Conservation (phyloP, 257 asterid species). For the Penstemon davidsonii region DNA sequence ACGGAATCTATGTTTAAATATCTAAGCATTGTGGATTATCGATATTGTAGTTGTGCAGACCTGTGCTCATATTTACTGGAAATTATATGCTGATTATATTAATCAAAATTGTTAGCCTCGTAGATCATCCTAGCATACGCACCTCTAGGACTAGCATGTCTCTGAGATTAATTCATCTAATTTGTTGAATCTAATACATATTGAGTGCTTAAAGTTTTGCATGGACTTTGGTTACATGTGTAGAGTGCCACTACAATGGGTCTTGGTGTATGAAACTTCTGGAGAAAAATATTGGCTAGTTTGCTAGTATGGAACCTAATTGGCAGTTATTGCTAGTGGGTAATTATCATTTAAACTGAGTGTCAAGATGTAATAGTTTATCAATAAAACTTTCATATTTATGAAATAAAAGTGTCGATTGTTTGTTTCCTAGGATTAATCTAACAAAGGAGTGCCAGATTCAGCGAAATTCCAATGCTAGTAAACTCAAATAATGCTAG, state of each 20-base stretch:
- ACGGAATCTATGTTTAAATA: background rate
- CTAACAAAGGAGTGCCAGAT: constrained; percentile 21
- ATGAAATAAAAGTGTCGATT: background rate
- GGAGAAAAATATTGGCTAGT: too few relatives aligned
- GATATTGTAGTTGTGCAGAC: background rate
- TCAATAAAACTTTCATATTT: background rate
- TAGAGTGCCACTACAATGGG: too few relatives aligned
- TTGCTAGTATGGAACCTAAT: too few relatives aligned
- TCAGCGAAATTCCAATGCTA: background rate
- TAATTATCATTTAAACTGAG: too few relatives aligned
- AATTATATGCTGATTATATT: constrained; percentile 7
- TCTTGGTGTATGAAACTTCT: too few relatives aligned
- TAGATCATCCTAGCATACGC: background rate
- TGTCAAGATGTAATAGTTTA: background rate
- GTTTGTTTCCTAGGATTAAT: background rate
- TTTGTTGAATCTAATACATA: background rate
- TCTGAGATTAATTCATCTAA: background rate
- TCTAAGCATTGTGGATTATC: background rate
- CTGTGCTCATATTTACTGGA: background rate
- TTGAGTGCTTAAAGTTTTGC: background rate
- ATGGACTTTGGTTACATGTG: background rate
- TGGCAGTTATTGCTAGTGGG: too few relatives aligned
- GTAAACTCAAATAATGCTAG: too few relatives aligned
- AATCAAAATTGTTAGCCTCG: constrained; percentile 8
- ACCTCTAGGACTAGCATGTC: background rate